Percentiles rank a stretch among this genome's conserved stretches.
phyloP scores from a whole-genome alignment of 495 filamentous ascomycete species.

The Choiromyces venosus region DNA sequence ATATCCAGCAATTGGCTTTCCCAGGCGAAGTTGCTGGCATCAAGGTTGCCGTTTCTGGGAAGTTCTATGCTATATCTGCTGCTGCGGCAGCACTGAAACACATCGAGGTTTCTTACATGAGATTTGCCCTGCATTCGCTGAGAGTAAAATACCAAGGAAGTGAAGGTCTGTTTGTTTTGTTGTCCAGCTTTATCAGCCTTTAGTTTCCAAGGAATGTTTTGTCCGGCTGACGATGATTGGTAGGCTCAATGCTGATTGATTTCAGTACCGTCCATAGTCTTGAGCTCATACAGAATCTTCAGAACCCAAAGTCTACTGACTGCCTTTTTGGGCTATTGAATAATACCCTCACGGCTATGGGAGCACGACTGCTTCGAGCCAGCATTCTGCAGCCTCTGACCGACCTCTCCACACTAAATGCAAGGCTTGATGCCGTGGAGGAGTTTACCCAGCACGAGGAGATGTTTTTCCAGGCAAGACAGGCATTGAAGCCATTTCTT shows the following conservation, averaged over 20 bases:
- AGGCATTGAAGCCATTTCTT: constrained; percentile 66
- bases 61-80: constrained; percentile 86
- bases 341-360: constrained; percentile 81
- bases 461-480: constrained; percentile 72
- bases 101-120: constrained; percentile 55
- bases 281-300: constrained; percentile 84
- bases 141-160: constrained; percentile 83
- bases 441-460: constrained; percentile 79
- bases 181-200: neutral
- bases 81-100: constrained; percentile 82
- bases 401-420: constrained; percentile 50
- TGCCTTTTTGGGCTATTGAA: constrained; percentile 81
- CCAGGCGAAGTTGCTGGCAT: constrained; percentile 70
- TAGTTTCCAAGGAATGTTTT: neutral
- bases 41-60: constrained; percentile 68
- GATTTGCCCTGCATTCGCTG: constrained; percentile 69
- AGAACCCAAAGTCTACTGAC: constrained; percentile 64
- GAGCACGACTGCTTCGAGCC: constrained; percentile 68
- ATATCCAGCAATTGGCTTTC: constrained; percentile 73
- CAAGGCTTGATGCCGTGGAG: constrained; percentile 75
- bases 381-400: constrained; percentile 90
- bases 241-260: constrained; percentile 88
- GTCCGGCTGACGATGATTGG: constrained; percentile 7
- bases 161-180: constrained; percentile 46
- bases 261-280: constrained; percentile 74